A percentile compares a stretch with the other conserved stretches of the same genome.
Conservation (phyloP, 371 early-diverging fungal genomes). For the Zychaea mexicana region DNA sequence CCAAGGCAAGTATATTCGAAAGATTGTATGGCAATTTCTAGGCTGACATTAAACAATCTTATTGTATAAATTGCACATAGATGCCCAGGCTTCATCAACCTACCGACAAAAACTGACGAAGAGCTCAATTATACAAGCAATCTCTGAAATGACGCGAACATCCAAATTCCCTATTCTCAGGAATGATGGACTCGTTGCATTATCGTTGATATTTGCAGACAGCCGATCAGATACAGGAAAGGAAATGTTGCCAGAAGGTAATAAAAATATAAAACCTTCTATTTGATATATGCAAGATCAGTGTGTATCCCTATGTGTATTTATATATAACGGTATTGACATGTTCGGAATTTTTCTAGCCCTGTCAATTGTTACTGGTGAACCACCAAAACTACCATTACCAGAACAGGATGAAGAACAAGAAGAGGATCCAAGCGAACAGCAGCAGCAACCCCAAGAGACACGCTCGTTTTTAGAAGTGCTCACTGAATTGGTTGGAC, state of each 20-base stretch:
- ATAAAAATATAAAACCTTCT: no score
- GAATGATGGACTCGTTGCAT: slow-evolving; percentile 64
- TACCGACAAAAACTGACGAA: slow-evolving; percentile 44
- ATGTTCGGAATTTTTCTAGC: not conserved
- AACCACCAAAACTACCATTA: not conserved
- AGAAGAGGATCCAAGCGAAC: slow-evolving; percentile 8
- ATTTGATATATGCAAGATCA: no score
- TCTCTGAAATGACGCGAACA: slow-evolving; percentile 53
- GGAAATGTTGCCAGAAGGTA: slow-evolving; percentile 17
- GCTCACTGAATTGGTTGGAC: slow-evolving; percentile 34
- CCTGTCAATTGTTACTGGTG: not conserved
- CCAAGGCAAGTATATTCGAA: slow-evolving; percentile 9
- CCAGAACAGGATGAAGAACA: slow-evolving; percentile 17
- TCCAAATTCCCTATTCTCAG: slow-evolving; percentile 61
- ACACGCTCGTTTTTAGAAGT: slow-evolving; percentile 46
- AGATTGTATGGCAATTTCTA: not conserved
- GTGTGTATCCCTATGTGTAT: no score
- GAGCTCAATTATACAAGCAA: slow-evolving; percentile 39
- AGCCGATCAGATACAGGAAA: slow-evolving; percentile 8
- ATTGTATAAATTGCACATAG: not conserved
- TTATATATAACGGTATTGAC: not conserved
- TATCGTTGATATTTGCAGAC: slow-evolving; percentile 54
- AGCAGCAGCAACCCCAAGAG: slow-evolving; percentile 18
- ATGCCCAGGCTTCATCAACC: slow-evolving; percentile 17
- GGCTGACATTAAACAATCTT: not conserved